Percentiles rank a stretch among this genome's conserved stretches.
Evolutionary conservation across 441 rosid species (phyloP).

Genomic region (Rhodomyrtus psidioides): DNA sequence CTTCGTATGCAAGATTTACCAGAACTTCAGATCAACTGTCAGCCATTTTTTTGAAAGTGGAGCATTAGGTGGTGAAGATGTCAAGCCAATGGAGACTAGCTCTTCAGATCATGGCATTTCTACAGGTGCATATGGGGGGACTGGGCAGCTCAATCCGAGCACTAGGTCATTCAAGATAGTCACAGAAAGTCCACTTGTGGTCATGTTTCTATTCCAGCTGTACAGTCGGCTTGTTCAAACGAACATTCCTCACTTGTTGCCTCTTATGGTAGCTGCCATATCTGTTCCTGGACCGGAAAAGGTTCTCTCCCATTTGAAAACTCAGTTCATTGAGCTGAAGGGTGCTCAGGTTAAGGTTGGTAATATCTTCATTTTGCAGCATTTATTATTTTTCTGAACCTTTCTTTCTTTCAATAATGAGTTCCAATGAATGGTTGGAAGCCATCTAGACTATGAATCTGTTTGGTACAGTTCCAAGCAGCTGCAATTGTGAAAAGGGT

Average conservation of each 20-base stretch:
- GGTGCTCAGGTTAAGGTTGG: slow-evolving; percentile 99
- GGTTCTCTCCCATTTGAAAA: slow-evolving; percentile 73
- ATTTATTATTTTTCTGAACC: not conserved
- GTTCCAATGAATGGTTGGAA: not conserved
- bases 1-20: slow-evolving; percentile 94
- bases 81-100: slow-evolving; percentile 61
- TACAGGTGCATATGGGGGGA: slow-evolving; percentile 32
- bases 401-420: not conserved
- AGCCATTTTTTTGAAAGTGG: slow-evolving; percentile 82
- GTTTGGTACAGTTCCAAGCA: not conserved
- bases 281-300: slow-evolving; percentile 94
- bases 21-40: slow-evolving; percentile 77
- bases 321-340: slow-evolving; percentile 83
- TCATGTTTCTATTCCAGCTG: slow-evolving; percentile 94
- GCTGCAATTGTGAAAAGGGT: not conserved
- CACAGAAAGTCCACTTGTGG: slow-evolving; percentile 97
- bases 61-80: slow-evolving; percentile 43
- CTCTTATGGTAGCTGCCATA: slow-evolving; percentile 96
- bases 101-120: slow-evolving; percentile 66
- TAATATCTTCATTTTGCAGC: not conserved
- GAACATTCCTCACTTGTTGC: slow-evolving; percentile 87
- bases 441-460: not conserved
- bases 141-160: slow-evolving; percentile 84
- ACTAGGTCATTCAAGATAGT: slow-evolving; percentile 93
- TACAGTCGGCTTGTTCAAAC: slow-evolving; percentile 89